A percentile compares a stretch with the other conserved stretches of the same genome.
phyloP scores from a whole-genome alignment of 2,329 filamentous ascomycete genomes.

The Nemania diffusa region DNA sequence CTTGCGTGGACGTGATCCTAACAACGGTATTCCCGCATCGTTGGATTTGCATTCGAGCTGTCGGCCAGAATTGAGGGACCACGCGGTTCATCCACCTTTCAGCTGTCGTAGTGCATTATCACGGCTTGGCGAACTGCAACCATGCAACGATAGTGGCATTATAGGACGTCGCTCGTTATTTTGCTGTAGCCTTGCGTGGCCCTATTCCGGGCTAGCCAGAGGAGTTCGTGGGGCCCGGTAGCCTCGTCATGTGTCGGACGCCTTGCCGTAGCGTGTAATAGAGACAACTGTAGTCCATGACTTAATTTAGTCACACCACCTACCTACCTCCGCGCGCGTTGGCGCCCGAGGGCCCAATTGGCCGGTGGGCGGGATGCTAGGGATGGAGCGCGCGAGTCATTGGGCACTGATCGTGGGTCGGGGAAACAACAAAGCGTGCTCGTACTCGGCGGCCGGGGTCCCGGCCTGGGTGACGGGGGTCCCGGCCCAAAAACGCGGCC shows the following conservation, averaged over 20 bases:
- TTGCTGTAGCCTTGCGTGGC: constrained; percentile 29
- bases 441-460: constrained; percentile 38
- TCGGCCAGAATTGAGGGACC: neutral
- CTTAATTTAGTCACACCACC: constrained; percentile 27
- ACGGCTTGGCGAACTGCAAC: constrained; percentile 31
- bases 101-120: constrained; percentile 25
- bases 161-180: neutral
- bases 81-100: constrained; percentile 2
- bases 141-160: constrained; percentile 5
- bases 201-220: constrained; percentile 5
- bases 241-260: constrained; percentile 32
- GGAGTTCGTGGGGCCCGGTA: constrained; percentile 26
- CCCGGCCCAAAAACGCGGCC: constrained; percentile 34
- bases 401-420: constrained; percentile 46
- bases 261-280: constrained; percentile 27
- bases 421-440: constrained; percentile 38
- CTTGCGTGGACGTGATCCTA: constrained; percentile 13
- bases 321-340: no score
- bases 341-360: constrained; percentile 38
- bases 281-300: constrained; percentile 21
- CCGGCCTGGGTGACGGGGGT: constrained; percentile 39
- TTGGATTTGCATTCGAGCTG: constrained; percentile 20
- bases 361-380: constrained; percentile 37
- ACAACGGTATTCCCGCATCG: neutral
- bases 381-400: constrained; percentile 38